Conservation (phyloP, 495 filamentous ascomycete genomes). For the Aspergillus taichungensis region DNA sequence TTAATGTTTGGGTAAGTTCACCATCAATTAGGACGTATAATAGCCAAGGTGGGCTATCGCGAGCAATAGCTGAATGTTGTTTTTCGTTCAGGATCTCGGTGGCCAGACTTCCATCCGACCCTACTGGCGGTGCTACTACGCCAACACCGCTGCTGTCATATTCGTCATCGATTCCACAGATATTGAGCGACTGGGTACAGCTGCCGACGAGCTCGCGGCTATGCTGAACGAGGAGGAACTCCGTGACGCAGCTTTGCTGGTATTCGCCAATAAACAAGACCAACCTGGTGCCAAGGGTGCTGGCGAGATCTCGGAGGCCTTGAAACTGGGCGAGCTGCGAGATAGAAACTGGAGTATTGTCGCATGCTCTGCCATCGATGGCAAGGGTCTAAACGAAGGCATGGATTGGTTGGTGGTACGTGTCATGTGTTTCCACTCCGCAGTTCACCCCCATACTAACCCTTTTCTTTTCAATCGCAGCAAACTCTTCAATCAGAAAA, state of each 20-base stretch:
- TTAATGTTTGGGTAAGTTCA: slow-evolving; percentile 84
- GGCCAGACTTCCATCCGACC: slow-evolving; percentile 95
- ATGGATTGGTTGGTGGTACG: slow-evolving; percentile 99
- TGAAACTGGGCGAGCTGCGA: slow-evolving; percentile 79
- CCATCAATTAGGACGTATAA: neutral
- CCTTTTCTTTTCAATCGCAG: slow-evolving; percentile 10
- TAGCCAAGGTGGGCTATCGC: neutral
- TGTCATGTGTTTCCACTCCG: slow-evolving; percentile 9
- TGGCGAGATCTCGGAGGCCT: slow-evolving; percentile 88
- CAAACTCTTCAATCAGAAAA: slow-evolving; percentile 43
- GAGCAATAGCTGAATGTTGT: slow-evolving; percentile 4
- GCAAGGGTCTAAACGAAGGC: slow-evolving; percentile 85
- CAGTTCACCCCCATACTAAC: slow-evolving; percentile 7
- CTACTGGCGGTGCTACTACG: slow-evolving; percentile 99
- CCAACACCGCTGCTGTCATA: slow-evolving; percentile 97
- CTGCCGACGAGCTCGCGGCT: slow-evolving; percentile 81
- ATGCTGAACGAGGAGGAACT: slow-evolving; percentile 98
- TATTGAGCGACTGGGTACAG: slow-evolving; percentile 86
- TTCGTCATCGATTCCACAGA: slow-evolving; percentile 98
- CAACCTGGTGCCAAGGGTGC: slow-evolving; percentile 95
- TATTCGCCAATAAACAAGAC: slow-evolving; percentile 99
- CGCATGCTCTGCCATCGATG: slow-evolving; percentile 92
- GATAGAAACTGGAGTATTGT: slow-evolving; percentile 99
- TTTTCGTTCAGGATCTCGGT: slow-evolving; percentile 63
- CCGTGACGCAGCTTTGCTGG: slow-evolving; percentile 80